phyloP scores from a whole-genome alignment of 2,329 filamentous ascomycete genomes.

The Plectosphaerella plurivora region DNA sequence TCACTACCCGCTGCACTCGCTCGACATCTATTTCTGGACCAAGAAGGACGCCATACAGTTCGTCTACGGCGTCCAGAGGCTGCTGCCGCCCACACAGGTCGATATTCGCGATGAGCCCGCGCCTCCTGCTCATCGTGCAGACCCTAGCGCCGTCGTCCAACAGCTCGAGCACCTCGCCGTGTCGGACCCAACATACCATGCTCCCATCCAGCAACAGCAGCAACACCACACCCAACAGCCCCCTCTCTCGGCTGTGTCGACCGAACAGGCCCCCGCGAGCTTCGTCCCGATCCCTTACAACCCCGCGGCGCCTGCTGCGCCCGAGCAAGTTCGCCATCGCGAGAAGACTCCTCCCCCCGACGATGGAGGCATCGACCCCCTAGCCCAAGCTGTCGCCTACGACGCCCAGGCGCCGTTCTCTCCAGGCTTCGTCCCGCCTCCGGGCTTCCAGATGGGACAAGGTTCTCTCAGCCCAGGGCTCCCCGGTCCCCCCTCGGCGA shows the following conservation, averaged over 20 bases:
- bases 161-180: conserved; percentile 69
- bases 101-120: conserved; percentile 62
- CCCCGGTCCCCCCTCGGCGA: conserved; percentile 32
- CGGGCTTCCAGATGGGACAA: conserved; percentile 39
- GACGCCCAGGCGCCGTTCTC: conserved; percentile 52
- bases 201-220: conserved; percentile 19
- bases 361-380: conserved; percentile 56
- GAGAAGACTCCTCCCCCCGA: conserved; percentile 78
- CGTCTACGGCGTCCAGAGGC: conserved; percentile 61
- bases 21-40: conserved; percentile 80
- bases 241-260: conserved; percentile 29
- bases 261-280: conserved; percentile 24
- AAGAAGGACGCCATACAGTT: conserved; percentile 67
- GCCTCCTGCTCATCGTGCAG: conserved; percentile 33
- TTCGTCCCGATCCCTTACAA: conserved; percentile 71
- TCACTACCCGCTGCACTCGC: conserved; percentile 69
- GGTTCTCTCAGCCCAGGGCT: conserved; percentile 31
- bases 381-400: conserved; percentile 52
- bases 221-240: conserved; percentile 38
- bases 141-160: conserved; percentile 67
- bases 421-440: conserved; percentile 44
- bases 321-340: conserved; percentile 65
- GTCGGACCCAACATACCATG: conserved; percentile 47
- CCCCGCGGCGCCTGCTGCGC: conserved; percentile 70
- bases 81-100: conserved; percentile 57